Base-by-base conservation (phyloP, 164 flowering plant species). In the Piper betle region DNA sequence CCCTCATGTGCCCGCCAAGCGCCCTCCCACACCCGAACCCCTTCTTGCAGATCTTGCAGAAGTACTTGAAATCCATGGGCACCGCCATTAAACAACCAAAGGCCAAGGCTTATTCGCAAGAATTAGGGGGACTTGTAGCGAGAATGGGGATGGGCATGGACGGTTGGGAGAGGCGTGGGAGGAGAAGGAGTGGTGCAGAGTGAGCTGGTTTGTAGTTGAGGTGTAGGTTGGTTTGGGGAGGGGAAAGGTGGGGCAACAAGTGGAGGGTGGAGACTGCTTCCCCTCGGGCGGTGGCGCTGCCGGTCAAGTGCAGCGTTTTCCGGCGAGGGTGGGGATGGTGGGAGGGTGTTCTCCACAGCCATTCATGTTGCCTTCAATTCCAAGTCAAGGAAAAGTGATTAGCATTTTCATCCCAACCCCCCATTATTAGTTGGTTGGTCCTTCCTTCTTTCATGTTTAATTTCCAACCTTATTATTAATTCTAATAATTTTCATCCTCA, bases 1-100 rank as follows among this genome's bases (percentile, higher is more conserved):
- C 96, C 71, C 97, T 78, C 99, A 90, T 93, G 76, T 93, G 99
- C 7, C 99, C 97, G 1, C 99, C 99, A 0, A 93, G 74, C 13
- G 97, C 99, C 58, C 99, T 74, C 7, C 97, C 99, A 66, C 99
- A 90, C 20, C 81, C 80, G 60, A 93, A 93, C 2, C 97, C 99
- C 62, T 83, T 93, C 78, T 82, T 88, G 76, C 99, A 93, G 61
- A 90, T 81, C 57, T 75, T 84, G 60, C 99, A 93, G 65, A 75
- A 82, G 64, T 86, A 82, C 72, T 93, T 93, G 62, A 81, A 84
- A 39, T 85, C 88, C 46, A 79, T 72, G 55, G 55, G 25, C 58
- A 68, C 58, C 37, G 71, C 69, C 72, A 74, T 70, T 20, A 55
- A 52, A 20, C 42, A 25, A 62, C 46, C 37, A 52, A 40, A 37